Evolutionary conservation across 2,329 filamentous ascomycete genomes (phyloP).

Genomic region (Rhytidhysteron rufulum): DNA sequence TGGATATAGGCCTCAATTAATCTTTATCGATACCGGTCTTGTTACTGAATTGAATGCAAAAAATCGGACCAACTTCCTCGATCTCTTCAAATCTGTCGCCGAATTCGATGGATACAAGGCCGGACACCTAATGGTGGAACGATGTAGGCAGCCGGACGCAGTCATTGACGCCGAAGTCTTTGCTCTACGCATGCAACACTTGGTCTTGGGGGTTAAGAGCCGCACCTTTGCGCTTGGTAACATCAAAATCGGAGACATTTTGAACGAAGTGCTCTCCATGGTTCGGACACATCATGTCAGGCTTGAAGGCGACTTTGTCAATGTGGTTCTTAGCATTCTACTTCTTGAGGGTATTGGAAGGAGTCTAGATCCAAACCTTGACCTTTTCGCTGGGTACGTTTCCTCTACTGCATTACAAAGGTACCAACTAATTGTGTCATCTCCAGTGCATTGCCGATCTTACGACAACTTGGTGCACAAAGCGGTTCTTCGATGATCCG

Average conservation of each 20-base stretch:
- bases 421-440: conserved; percentile 1
- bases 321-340: conserved; percentile 92
- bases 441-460: conserved; percentile 76
- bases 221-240: conserved; percentile 87
- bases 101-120: conserved; percentile 97
- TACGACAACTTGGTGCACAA: conserved; percentile 80
- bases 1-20: conserved; percentile 87
- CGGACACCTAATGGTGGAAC: conserved; percentile 91
- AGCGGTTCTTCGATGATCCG: conserved; percentile 56
- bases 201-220: conserved; percentile 86
- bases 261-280: conserved; percentile 88
- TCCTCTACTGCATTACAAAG: background rate
- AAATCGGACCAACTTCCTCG: conserved; percentile 88
- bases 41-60: conserved; percentile 87
- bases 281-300: conserved; percentile 89
- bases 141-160: conserved; percentile 85
- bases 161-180: conserved; percentile 89
- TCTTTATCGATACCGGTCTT: conserved; percentile 95
- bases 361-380: conserved; percentile 77
- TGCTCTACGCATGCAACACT: conserved; percentile 92
- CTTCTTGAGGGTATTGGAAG: conserved; percentile 92
- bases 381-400: conserved; percentile 70
- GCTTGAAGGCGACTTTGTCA: conserved; percentile 95
- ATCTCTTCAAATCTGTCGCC: conserved; percentile 90
- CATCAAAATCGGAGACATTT: conserved; percentile 91